Base-by-base conservation (phyloP, 2,329 filamentous ascomycete species). In the Diaporthe sp. region DNA sequence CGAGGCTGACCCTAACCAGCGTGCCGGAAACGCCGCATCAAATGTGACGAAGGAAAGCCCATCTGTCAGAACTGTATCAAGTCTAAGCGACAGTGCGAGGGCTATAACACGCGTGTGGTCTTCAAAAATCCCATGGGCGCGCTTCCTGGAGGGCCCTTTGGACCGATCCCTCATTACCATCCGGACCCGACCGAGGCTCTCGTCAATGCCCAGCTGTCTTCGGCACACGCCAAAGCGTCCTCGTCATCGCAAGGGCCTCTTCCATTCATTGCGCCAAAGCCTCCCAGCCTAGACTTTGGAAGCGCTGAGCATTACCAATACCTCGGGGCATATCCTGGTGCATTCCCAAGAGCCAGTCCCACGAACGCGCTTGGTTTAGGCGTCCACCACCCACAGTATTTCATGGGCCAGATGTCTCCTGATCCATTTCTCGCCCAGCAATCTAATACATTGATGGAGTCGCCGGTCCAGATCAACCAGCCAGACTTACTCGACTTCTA, bases 11-110 rank as follows among this genome's bases (percentile, higher is more conserved):
- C 76, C 61, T 82, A 61, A 74, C 76, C 60, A 96, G 94, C 97
- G 75, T 99, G 97, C 85, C 94, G 97, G 78, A 96, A 94, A 85
- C 93, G 97, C 72, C 94, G 97, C 77, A 98, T 99, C 85, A 99
- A 98, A 85, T 99, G 97, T 84, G 97, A 97, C 77, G 97, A 98
- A 83, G 94, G 95, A 80, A 91, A 93, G 68, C 95, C 95, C 37
- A 93, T 90, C 39, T 97, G 95, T 84, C 92, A 90, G 81, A 97
- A 97, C 81, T 97, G 95, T 85, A 92, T 94, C 85, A 97, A 96
- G 82, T 96, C 94, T 25, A 96, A 96, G 84, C 90, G 95, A 19
- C 88, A 92, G 78, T 97, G 95, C 82, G 94, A 97, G 83, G 95
- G 95, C 72, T 97, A 97, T 83, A 95, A 92, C 79, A 93, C 95